Base-by-base conservation (phyloP, 2,329 filamentous ascomycete genomes). In the Blumeriella jaapii region DNA sequence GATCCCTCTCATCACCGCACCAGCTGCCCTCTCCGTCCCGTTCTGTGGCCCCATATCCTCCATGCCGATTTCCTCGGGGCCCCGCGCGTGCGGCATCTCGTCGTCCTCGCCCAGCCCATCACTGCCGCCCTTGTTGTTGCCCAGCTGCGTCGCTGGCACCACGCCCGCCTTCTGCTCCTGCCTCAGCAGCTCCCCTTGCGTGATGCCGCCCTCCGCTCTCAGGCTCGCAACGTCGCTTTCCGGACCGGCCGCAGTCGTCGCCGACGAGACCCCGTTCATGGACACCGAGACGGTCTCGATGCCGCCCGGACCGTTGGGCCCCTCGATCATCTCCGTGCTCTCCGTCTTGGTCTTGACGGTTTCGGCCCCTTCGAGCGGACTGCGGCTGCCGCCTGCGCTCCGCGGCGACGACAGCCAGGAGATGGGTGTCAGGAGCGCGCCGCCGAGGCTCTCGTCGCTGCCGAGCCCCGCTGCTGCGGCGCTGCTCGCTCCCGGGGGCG, bases 341-440 rank as follows among this genome's bases (percentile, higher is more conserved):
- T 87, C 81, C 23, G 78, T 84, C 45, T 73, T 71, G 13, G 82
- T 64, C 49, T 79, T n/a, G n/a, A n/a, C n/a, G n/a, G n/a, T n/a
- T n/a, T n/a, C n/a, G n/a, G n/a, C 74, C 13, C 63, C 63, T 51
- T 78, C 72, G 10, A 71, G 38, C 64, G 64, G 26, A 58, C 56
- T 43, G 58, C 59, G 19, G 23, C 37, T 38, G 8, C 48, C 36
- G n/a, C n/a, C n/a, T n/a, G n/a, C 20, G 52, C 38, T 5, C 29
- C 32, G 18, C 12, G 15, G 25, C 62, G 59, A n/a, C 16, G 60
- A 67, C 32, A 96, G 63, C 91, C 91, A 98, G 0, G 87, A 83
- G 38, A 98, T 96, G 1, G 89, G 91, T 1, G 89, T 96, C 31
- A 98, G 66, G 12, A 95, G 66, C 0, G 91, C 91, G 5, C 91